Evolutionary conservation across 129 eudicot species (phyloP), one percentile per base, ranked within the genome.

Genomic region (Helianthus annuus): DNA sequence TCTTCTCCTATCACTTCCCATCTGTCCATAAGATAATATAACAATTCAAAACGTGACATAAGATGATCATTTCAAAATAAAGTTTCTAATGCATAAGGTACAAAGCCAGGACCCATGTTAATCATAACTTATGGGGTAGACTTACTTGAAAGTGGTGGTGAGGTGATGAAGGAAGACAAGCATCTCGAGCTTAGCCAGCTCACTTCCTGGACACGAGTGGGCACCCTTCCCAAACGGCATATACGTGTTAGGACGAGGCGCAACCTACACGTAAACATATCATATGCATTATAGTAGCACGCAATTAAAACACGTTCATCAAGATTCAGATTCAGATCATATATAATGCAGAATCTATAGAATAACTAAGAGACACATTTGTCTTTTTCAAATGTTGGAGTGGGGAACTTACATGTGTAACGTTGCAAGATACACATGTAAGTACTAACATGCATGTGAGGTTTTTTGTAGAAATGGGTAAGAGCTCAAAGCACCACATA

Each of bases 171-270:
- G 78, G 67, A 91, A 78, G 71, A 86, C 12, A 58, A 91, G 84
- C 89, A 91, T 91, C 85, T 88, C 97, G 11, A 91, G 93, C 79
- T 91, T 91, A 19, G 97, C 97, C 4, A 91, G 82, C 64, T 91
- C 97, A 63, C 88, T 91, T 5, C 97, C 97, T 1, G 97, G 97
- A 67, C 97, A 91, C 1, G 97, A 86, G 79, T 91, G 97, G 40
- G 80, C 80, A 12, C 97, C 97, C 34, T 83, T 91, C 27, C 97
- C 97, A 61, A 91, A 91, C 1, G 97, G 97, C 97, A 91, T 88
- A 76, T 78, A 91, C 39, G 93, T 88, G 83, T 86, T 86, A 14
- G 97, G 89, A 27, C 64, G 83, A 40, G 96, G 92, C 8, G 92
- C 71, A 64, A 88, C 96, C 97, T 91, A 80, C 79, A 70, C 14